Evolutionary conservation across 2,329 filamentous ascomycete genomes (phyloP).

Genomic region (Stagonosporopsis tanaceti): DNA sequence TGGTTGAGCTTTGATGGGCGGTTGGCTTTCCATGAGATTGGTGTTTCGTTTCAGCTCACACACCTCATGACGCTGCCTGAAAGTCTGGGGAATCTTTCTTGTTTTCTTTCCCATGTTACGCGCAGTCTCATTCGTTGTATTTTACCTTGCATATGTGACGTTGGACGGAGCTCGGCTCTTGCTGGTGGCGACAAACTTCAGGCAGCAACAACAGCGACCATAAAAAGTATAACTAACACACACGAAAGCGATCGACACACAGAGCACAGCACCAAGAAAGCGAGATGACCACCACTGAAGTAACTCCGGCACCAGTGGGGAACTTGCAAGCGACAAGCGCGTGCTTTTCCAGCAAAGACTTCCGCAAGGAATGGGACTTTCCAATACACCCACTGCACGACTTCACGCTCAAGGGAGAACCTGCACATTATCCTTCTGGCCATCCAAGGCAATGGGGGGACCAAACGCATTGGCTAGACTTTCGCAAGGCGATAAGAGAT

Average conservation of each 20-base stretch:
- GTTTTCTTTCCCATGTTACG: too few species aligned
- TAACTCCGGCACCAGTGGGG: neutral
- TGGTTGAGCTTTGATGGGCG: constrained; percentile 36
- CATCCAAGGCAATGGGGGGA: constrained; percentile 29
- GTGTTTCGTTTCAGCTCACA: constrained; percentile 47
- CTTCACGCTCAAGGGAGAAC: constrained; percentile 22
- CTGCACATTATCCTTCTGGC: constrained; percentile 26
- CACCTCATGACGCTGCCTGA: constrained; percentile 18
- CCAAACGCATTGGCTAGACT: constrained; percentile 21
- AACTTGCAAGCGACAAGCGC: neutral
- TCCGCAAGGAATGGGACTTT: constrained; percentile 25
- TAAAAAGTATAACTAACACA: neutral
- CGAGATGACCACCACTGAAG: constrained; percentile 3
- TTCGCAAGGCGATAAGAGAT: constrained; percentile 7
- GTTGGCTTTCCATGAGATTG: constrained; percentile 36
- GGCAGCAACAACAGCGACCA: neutral
- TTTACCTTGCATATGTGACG: neutral
- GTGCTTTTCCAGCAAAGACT: constrained; percentile 18
- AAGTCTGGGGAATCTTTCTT: neutral
- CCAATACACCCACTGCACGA: constrained; percentile 23
- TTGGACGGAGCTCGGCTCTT: neutral
- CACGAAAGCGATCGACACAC: neutral
- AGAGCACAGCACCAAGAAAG: neutral
- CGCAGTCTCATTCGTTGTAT: too few species aligned
- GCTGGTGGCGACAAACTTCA: constrained; percentile 8